A percentile compares a stretch with the other conserved stretches of the same genome.
Evolutionary conservation across 495 filamentous ascomycete species (phyloP).

Genomic region (Annulohypoxylon maeteangense): DNA sequence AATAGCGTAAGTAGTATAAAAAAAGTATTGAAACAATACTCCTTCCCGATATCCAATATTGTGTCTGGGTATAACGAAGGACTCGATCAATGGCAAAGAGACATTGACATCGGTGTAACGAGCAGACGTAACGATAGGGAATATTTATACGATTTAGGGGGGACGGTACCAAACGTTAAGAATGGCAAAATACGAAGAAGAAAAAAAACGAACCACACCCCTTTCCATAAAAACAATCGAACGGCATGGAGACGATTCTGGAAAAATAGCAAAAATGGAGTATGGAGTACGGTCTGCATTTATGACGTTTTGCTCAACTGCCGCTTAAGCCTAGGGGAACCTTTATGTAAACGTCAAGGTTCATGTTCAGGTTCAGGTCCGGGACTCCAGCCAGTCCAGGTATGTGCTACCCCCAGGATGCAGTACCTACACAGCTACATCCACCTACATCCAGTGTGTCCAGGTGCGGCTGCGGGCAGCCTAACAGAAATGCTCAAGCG

Average conservation of each 20-base stretch:
- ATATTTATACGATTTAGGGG: slow-evolving; percentile 24
- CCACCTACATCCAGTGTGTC: background rate
- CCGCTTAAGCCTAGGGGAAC: slow-evolving; percentile 17
- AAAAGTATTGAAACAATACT: background rate
- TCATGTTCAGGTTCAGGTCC: background rate
- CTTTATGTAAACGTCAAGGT: background rate
- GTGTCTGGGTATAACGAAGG: slow-evolving; percentile 23
- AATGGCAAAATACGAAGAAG: slow-evolving; percentile 11
- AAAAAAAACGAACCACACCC: slow-evolving; percentile 24
- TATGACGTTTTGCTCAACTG: slow-evolving; percentile 40
- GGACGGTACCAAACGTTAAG: background rate
- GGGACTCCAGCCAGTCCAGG: background rate
- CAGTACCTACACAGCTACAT: too few relatives aligned
- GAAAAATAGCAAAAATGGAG: slow-evolving; percentile 18
- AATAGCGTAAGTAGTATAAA: background rate
- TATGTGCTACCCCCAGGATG: too few relatives aligned
- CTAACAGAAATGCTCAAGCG: background rate
- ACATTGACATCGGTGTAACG: slow-evolving; percentile 2
- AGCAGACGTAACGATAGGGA: slow-evolving; percentile 13
- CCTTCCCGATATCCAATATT: background rate
- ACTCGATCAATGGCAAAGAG: slow-evolving; percentile 18
- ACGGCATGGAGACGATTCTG: slow-evolving; percentile 25
- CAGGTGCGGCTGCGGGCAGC: slow-evolving; percentile 31
- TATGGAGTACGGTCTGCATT: slow-evolving; percentile 28
- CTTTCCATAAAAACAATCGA: slow-evolving; percentile 6